phyloP scores from a whole-genome alignment of 1,139 yeast species.

The Blastobotrys capitulatus region DNA sequence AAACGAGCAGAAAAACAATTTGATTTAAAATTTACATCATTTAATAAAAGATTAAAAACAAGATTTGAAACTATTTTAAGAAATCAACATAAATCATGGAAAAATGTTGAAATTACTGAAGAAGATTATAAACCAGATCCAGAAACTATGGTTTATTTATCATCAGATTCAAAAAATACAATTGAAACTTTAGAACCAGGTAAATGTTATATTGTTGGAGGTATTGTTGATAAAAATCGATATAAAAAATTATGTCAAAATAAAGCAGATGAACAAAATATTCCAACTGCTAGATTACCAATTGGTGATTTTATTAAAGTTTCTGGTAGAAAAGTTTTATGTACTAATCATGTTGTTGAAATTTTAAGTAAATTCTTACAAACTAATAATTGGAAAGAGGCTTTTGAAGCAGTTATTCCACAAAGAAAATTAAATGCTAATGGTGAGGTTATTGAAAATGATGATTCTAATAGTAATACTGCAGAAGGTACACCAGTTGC shows the following conservation, averaged over 20 bases:
- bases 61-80: constrained; percentile 62
- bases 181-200: constrained; percentile 57
- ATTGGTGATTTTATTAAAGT: constrained; percentile 78
- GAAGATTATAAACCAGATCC: constrained; percentile 37
- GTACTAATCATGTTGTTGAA: constrained; percentile 93
- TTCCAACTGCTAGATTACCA: constrained; percentile 75
- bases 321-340: constrained; percentile 81
- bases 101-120: constrained; percentile 48
- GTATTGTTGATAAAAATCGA: constrained; percentile 93
- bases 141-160: constrained; percentile 53
- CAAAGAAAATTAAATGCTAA: constrained; percentile 48
- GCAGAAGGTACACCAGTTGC: not conserved
- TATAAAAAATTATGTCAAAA: constrained; percentile 75
- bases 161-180: constrained; percentile 80
- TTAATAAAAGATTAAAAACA: constrained; percentile 57
- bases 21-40: constrained; percentile 56
- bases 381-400: constrained; percentile 71
- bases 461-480: not conserved
- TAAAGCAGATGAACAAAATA: constrained; percentile 71
- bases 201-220: constrained; percentile 82
- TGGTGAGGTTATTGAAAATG: not conserved
- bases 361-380: constrained; percentile 78
- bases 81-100: constrained; percentile 61
- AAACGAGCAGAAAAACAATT: constrained; percentile 57
- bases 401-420: constrained; percentile 82